phyloP scores from a whole-genome alignment of 805 yeast species.

The Teunomyces panamensis region DNA sequence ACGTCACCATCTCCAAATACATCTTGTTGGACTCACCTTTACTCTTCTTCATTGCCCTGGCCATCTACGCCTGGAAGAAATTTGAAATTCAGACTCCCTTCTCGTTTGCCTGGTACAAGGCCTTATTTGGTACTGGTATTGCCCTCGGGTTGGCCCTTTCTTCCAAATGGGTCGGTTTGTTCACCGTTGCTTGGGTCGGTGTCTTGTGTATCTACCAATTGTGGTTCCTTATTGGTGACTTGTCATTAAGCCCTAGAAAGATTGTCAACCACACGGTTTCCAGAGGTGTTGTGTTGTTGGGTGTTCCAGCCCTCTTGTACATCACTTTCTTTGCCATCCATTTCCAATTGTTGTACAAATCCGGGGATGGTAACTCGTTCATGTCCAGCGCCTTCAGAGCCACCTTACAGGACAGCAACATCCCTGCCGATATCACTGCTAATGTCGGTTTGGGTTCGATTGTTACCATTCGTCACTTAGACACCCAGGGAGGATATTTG shows the following conservation, averaged over 20 bases:
- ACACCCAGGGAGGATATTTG: slow-evolving; percentile 75
- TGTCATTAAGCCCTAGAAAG: slow-evolving; percentile 44
- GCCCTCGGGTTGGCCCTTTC: slow-evolving; percentile 72
- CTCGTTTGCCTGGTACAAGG: slow-evolving; percentile 52
- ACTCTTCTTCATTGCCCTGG: slow-evolving; percentile 70
- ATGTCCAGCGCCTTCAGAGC: slow-evolving; percentile 72
- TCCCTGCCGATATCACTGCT: slow-evolving; percentile 58
- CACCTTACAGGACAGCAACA: slow-evolving; percentile 54
- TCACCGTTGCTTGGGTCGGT: slow-evolving; percentile 80
- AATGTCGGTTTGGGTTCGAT: slow-evolving; percentile 72
- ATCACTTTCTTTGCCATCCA: slow-evolving; percentile 60
- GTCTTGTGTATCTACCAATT: slow-evolving; percentile 55
- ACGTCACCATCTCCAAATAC: slow-evolving; percentile 69
- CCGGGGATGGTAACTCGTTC: slow-evolving; percentile 71
- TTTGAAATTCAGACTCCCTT: slow-evolving; percentile 66
- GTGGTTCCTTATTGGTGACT: slow-evolving; percentile 74
- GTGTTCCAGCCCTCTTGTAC: slow-evolving; percentile 58
- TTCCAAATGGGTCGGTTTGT: slow-evolving; percentile 83
- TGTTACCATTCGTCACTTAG: slow-evolving; percentile 64
- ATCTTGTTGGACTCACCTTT: slow-evolving; percentile 75
- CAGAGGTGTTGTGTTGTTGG: slow-evolving; percentile 54
- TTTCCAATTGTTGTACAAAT: slow-evolving; percentile 52
- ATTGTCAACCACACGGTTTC: slow-evolving; percentile 46
- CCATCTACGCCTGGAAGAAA: slow-evolving; percentile 63
- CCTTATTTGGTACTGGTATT: slow-evolving; percentile 61